Evolutionary conservation across 768 basidiomycete species (phyloP), one percentile per base, ranked within the genome.

Genomic region (Amanita subjunquillea): DNA sequence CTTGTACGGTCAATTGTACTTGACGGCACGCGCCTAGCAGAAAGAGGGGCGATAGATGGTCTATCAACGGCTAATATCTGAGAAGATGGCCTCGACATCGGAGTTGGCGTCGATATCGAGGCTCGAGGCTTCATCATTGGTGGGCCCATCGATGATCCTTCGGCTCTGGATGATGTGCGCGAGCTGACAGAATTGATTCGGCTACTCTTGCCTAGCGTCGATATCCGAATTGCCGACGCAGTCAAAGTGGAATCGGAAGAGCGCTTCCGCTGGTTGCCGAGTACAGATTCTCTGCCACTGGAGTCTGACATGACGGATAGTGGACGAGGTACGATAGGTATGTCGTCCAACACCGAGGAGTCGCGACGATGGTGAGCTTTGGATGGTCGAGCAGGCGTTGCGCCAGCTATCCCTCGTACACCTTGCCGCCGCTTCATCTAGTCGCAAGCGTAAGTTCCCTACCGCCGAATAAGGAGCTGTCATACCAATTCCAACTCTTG

Each of bases 401-500:
- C 68, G 34, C 79, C 80, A 4, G 71, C 77, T 3, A 79, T 79
- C 6, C 77, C 77, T 47, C 76, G 75, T 13, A 79, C 72, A 20
- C 77, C 78, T 17, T 78, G 63, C 44, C 75, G 77, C 42, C 87
- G 75, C 64, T 90, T 90, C 36, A 85, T 67, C 84, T 85, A 58
- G 32, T 48, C 39, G 8, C 23, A 53, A 17, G 25, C 37, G n/a
- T 36, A 23, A 60, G 22, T 8, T 27, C 27, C 48, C 48, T 9
- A 20, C 37, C 7, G n/a, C 32, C 25, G 30, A 34, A 30, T 22
- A 51, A 40, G 30, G 57, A 48, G 29, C 37, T 12, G 38, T 59
- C 51, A 74, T 54, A 96, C 93, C 65, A 94, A 63, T 63, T 95
- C 91, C 37, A 96, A 70, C 65, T 95, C 93, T 65, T 94, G 91